Evolutionary conservation across 805 yeast species (phyloP).

Genomic region (Dipodascopsis uninucleata): DNA sequence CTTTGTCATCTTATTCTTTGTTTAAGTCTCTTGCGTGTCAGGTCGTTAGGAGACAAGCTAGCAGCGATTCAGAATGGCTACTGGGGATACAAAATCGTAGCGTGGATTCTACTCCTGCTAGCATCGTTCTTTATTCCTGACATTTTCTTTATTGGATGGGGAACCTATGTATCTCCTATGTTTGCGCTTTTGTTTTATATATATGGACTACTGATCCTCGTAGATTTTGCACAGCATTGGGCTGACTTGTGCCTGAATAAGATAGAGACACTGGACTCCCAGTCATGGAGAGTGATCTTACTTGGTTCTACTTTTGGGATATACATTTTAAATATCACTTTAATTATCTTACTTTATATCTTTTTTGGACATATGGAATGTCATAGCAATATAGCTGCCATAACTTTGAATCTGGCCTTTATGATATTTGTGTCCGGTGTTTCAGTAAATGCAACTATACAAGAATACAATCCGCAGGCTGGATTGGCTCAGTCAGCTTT

Average conservation of each 20-base stretch:
- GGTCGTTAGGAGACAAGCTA: slow-evolving; percentile 70
- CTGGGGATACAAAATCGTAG: slow-evolving; percentile 72
- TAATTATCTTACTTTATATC: slow-evolving; percentile 74
- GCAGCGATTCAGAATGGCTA: slow-evolving; percentile 82
- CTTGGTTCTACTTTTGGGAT: slow-evolving; percentile 81
- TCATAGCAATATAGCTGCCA: slow-evolving; percentile 81
- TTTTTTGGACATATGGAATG: slow-evolving; percentile 79
- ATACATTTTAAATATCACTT: slow-evolving; percentile 69
- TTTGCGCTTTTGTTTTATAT: slow-evolving; percentile 79
- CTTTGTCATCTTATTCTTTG: slow-evolving; percentile 70
- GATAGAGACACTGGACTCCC: slow-evolving; percentile 72
- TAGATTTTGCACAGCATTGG: slow-evolving; percentile 98
- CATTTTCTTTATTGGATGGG: slow-evolving; percentile 78
- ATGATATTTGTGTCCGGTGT: slow-evolving; percentile 59
- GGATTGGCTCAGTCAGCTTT: slow-evolving; percentile 96
- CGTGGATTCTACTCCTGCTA: slow-evolving; percentile 53
- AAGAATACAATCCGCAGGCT: slow-evolving; percentile 87
- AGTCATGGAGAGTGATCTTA: slow-evolving; percentile 71
- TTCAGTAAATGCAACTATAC: slow-evolving; percentile 75
- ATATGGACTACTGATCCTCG: slow-evolving; percentile 81
- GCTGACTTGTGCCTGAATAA: slow-evolving; percentile 90
- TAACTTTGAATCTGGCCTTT: slow-evolving; percentile 66
- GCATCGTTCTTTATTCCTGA: slow-evolving; percentile 79
- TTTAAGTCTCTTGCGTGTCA: slow-evolving; percentile 61
- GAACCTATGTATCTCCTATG: slow-evolving; percentile 78